Conservation (phyloP, 164 flowering plant species). For the Protea cynaroides region DNA sequence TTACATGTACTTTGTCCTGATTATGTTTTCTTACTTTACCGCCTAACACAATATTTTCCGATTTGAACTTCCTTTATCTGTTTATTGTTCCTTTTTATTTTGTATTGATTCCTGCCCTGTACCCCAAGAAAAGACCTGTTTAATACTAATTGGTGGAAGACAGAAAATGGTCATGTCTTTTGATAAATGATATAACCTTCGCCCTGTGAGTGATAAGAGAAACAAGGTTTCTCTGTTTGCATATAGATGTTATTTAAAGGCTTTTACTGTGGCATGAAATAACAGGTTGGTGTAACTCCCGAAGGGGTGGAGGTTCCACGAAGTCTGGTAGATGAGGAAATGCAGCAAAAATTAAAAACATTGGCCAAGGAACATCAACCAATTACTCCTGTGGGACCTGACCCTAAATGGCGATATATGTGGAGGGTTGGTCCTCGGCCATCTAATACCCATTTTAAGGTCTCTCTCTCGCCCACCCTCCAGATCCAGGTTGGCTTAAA, state of each 20-base stretch:
- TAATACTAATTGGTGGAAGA: too few relatives aligned
- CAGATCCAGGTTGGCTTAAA: neutral
- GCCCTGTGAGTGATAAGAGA: too few relatives aligned
- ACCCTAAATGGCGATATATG: slow-evolving; percentile 97
- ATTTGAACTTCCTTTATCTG: too few relatives aligned
- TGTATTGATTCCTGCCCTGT: too few relatives aligned
- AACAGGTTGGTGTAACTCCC: slow-evolving; percentile 96
- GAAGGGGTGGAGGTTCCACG: slow-evolving; percentile 97
- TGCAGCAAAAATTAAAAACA: slow-evolving; percentile 60
- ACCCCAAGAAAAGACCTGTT: too few relatives aligned
- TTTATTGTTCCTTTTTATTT: too few relatives aligned
- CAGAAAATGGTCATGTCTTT: too few relatives aligned
- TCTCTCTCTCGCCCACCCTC: slow-evolving; percentile 9
- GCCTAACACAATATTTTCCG: too few relatives aligned
- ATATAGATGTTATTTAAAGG: neutral
- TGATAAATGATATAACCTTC: too few relatives aligned
- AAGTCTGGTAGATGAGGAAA: slow-evolving; percentile 84
- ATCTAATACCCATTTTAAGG: slow-evolving; percentile 74
- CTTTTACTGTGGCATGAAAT: slow-evolving; percentile 4
- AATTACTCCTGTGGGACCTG: slow-evolving; percentile 68
- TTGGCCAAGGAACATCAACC: slow-evolving; percentile 78
- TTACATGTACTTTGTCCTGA: too few relatives aligned
- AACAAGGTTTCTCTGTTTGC: too few relatives aligned
- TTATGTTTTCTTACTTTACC: too few relatives aligned
- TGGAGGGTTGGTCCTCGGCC: slow-evolving; percentile 98